These are phyloP conservation scores for Fallopia convolvulus DNA, from an alignment of 148 eudicot species.

Conservation along the genomic window DNA sequence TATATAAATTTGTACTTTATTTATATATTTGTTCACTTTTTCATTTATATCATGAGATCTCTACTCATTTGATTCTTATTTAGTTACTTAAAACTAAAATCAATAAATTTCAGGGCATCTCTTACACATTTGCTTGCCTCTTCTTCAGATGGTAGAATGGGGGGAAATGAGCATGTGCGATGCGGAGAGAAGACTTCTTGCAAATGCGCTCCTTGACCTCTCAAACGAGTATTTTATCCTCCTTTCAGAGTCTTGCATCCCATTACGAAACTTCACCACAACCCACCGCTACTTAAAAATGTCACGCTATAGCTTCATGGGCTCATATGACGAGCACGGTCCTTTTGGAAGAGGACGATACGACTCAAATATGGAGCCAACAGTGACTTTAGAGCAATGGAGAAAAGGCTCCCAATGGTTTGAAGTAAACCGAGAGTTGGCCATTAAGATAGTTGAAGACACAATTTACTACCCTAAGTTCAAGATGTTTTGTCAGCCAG, in stretches of 20 bases:
- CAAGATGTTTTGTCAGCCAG: slow-evolving; percentile 33
- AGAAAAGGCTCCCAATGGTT: slow-evolving; percentile 52
- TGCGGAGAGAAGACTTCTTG: slow-evolving; percentile 46
- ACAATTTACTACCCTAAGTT: slow-evolving; percentile 33
- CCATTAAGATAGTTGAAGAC: slow-evolving; percentile 29
- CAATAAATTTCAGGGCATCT: no score
- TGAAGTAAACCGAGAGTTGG: slow-evolving; percentile 41
- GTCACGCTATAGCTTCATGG: slow-evolving; percentile 36
- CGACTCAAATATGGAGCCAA: slow-evolving; percentile 31
- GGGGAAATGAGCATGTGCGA: slow-evolving; percentile 51
- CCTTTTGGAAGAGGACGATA: slow-evolving; percentile 41
- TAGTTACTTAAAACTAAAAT: no score
- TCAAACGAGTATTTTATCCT: slow-evolving; percentile 40
- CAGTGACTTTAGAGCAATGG: slow-evolving; percentile 34
- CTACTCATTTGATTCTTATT: no score
- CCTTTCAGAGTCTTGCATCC: slow-evolving; percentile 45
- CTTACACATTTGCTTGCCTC: no score
- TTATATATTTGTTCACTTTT: no score
- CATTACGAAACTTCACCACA: slow-evolving; percentile 35
- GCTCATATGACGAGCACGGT: slow-evolving; percentile 40
- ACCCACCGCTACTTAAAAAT: slow-evolving; percentile 31
- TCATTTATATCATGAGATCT: no score
- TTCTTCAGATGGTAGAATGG: slow-evolving; percentile 32
- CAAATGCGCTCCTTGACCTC: slow-evolving; percentile 41
- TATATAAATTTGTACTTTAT: no score